Evolutionary conservation across 345 rosid genomes (phyloP).

Genomic region (Gossypium mustelinum): DNA sequence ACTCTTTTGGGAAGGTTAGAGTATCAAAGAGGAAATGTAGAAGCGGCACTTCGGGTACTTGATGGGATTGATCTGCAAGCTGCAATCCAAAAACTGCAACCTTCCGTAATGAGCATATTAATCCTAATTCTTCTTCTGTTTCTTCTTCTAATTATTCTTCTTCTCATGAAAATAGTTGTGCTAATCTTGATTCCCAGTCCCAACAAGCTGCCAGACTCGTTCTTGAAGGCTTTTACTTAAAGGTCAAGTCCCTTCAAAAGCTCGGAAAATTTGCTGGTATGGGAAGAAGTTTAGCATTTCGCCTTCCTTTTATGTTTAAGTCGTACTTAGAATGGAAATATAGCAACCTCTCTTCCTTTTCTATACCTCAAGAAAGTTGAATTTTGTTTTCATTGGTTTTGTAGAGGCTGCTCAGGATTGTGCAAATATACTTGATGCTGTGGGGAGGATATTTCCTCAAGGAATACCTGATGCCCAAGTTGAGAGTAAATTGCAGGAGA

Average conservation of each 20-base stretch:
- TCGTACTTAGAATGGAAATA: constrained; percentile 12
- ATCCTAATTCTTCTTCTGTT: not conserved
- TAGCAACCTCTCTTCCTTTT: not conserved
- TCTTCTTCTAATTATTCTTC: not conserved
- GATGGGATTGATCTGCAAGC: constrained; percentile 96
- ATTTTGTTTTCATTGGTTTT: constrained; percentile 8
- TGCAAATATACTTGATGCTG: constrained; percentile 77
- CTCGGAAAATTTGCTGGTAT: constrained; percentile 74
- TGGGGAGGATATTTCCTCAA: constrained; percentile 74
- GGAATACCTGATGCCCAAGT: constrained; percentile 84
- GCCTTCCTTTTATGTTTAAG: not conserved
- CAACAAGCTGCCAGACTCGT: constrained; percentile 84
- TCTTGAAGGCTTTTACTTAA: constrained; percentile 84
- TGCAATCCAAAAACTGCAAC: constrained; percentile 67
- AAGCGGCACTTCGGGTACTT: constrained; percentile 86
- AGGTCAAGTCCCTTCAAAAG: constrained; percentile 91
- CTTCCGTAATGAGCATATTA: constrained; percentile 46
- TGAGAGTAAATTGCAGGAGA: constrained; percentile 68
- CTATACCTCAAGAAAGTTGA: not conserved
- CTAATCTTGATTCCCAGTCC: constrained; percentile 43
- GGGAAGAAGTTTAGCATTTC: not conserved
- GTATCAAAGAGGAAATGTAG: constrained; percentile 89
- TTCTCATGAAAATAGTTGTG: constrained; percentile 43
- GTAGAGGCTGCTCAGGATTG: constrained; percentile 89
- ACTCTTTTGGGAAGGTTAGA: constrained; percentile 94